Evolutionary conservation across 805 yeast genomes (phyloP).

Genomic region (Metschnikowia chrysomelidarum): DNA sequence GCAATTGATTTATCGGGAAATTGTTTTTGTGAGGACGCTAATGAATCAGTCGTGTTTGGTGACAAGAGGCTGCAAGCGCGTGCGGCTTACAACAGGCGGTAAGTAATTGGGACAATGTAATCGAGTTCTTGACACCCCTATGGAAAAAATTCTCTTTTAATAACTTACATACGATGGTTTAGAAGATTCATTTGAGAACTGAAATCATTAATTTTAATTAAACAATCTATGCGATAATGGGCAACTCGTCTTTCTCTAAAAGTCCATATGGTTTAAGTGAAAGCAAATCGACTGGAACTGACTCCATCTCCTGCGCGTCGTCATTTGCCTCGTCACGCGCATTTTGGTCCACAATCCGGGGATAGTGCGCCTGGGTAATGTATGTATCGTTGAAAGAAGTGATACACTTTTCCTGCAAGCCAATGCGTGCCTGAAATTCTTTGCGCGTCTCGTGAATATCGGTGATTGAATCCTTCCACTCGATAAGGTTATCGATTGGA

Average conservation of each 20-base stretch:
- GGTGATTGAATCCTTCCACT: slow-evolving; percentile 29
- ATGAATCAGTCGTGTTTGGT: too few species aligned
- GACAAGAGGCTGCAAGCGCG: too few species aligned
- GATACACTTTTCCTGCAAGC: slow-evolving; percentile 27
- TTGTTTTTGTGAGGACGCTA: too few species aligned
- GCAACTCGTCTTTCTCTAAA: slow-evolving; percentile 12
- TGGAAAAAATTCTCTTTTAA: too few species aligned
- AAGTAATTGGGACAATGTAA: too few species aligned
- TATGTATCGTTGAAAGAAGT: slow-evolving; percentile 16
- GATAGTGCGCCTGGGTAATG: slow-evolving; percentile 15
- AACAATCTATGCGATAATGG: too few species aligned
- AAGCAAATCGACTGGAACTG: slow-evolving; percentile 11
- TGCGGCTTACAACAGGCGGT: too few species aligned
- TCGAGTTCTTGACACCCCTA: too few species aligned
- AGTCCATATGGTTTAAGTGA: slow-evolving; percentile 14
- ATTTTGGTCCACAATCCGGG: slow-evolving; percentile 6
- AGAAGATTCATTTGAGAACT: too few species aligned
- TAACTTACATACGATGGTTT: too few species aligned
- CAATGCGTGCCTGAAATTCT: slow-evolving; percentile 22
- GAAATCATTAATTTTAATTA: too few species aligned
- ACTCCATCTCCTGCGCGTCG: neutral
- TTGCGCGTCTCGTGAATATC: slow-evolving; percentile 24
- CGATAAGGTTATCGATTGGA: slow-evolving; percentile 23
- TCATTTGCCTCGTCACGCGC: neutral
- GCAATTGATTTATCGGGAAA: too few species aligned